Conservation (phyloP, 768 basidiomycete species). For the Russula brevipes region DNA sequence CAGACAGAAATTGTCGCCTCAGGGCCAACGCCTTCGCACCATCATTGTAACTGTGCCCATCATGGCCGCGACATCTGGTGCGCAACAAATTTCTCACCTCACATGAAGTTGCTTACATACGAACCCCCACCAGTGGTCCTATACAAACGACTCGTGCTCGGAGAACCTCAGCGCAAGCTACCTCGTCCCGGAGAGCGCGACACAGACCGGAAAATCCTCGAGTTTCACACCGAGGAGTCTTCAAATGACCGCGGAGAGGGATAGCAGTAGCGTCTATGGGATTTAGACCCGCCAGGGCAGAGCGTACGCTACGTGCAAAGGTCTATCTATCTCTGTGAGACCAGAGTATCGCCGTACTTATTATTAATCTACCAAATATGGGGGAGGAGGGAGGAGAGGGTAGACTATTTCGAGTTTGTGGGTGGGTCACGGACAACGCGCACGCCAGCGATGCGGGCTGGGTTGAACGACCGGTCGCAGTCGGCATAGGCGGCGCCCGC, state of each 20-base stretch:
- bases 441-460: slow-evolving; percentile 80
- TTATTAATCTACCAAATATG: not conserved
- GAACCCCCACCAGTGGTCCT: slow-evolving; percentile 47
- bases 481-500: slow-evolving; percentile 84
- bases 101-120: slow-evolving; percentile 5
- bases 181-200: slow-evolving; percentile 28
- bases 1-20: slow-evolving; percentile 37
- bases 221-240: slow-evolving; percentile 20
- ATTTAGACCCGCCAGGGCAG: not conserved
- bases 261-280: not conserved
- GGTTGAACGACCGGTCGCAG: slow-evolving; percentile 91
- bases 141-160: slow-evolving; percentile 58
- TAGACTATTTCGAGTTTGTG: slow-evolving; percentile 17
- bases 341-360: not conserved
- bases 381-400: not conserved
- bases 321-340: slow-evolving; percentile 2
- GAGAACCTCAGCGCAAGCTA: slow-evolving; percentile 43
- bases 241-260: slow-evolving; percentile 5
- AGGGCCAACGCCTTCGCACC: slow-evolving; percentile 43
- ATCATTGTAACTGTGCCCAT: slow-evolving; percentile 63
- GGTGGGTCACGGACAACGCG: slow-evolving; percentile 50
- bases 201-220: slow-evolving; percentile 20
- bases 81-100: slow-evolving; percentile 28
- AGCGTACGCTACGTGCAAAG: slow-evolving; percentile 2
- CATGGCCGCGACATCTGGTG: slow-evolving; percentile 60